Evolutionary conservation across 352 stramenopile genomes (phyloP).

Genomic region (Globisporangium okanoganense): DNA sequence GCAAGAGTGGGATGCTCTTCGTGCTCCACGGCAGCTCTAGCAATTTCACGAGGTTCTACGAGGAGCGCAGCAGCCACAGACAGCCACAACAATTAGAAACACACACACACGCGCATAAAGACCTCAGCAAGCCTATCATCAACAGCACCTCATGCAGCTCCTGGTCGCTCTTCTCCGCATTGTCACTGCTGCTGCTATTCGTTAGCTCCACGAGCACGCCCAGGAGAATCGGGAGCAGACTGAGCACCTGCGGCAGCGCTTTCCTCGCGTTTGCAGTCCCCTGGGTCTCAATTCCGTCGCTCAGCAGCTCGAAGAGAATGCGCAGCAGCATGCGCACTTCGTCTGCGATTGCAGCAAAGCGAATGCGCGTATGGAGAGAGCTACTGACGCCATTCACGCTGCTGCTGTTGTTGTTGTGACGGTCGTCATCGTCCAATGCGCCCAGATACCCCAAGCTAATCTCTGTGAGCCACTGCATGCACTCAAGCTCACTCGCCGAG

Average conservation of each 20-base stretch:
- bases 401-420: constrained; percentile 6
- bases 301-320: constrained; percentile 49
- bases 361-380: neutral
- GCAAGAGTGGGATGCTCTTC: constrained; percentile 45
- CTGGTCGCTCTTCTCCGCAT: neutral
- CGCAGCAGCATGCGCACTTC: constrained; percentile 57
- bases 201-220: constrained; percentile 35
- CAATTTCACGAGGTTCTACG: constrained; percentile 51
- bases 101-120: neutral
- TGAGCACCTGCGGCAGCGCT: constrained; percentile 55
- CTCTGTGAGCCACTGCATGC: constrained; percentile 75
- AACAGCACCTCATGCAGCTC: constrained; percentile 27
- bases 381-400: neutral
- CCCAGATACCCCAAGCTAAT: constrained; percentile 62
- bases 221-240: constrained; percentile 53
- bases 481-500: constrained; percentile 57
- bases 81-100: neutral
- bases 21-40: constrained; percentile 65
- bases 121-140: neutral
- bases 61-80: neutral
- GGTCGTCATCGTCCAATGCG: constrained; percentile 29
- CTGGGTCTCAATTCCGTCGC: constrained; percentile 32
- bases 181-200: neutral
- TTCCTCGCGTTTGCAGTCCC: constrained; percentile 20
- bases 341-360: constrained; percentile 24